Percentiles rank a stretch among this genome's conserved stretches.
Evolutionary conservation across 129 eudicot genomes (phyloP).

Genomic region (Tagetes patula): DNA sequence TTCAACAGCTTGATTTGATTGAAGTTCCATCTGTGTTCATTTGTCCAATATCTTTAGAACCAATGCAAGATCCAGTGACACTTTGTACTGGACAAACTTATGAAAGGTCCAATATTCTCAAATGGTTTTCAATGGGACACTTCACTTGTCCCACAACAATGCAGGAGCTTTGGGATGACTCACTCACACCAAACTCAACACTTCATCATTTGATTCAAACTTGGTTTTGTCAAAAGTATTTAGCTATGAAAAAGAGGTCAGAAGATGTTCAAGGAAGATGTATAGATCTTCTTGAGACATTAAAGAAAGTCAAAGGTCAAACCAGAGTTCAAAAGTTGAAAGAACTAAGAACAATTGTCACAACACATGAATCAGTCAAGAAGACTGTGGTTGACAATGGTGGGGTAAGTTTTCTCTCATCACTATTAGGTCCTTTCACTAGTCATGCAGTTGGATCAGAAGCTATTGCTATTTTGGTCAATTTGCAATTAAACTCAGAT

Average conservation of each 20-base stretch:
- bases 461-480: constrained; percentile 9
- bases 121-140: constrained; percentile 5
- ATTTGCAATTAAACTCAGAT: not conserved
- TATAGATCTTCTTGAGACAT: constrained; percentile 1
- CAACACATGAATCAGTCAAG: not conserved
- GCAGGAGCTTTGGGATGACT: constrained; percentile 16
- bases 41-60: constrained; percentile 7
- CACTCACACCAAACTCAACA: constrained; percentile 2
- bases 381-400: not conserved
- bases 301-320: constrained; percentile 13
- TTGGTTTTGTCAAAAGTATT: not conserved
- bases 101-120: constrained; percentile 10
- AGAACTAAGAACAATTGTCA: not conserved
- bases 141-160: constrained; percentile 17
- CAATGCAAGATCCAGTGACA: constrained; percentile 14
- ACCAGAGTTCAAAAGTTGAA: not conserved
- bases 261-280: constrained; percentile 13
- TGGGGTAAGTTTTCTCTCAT: constrained; percentile 9
- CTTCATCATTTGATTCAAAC: not conserved
- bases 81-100: constrained; percentile 14
- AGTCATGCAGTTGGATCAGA: constrained; percentile 13
- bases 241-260: constrained; percentile 4
- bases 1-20: not conserved
- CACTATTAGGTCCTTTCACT: constrained; percentile 2
- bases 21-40: constrained; percentile 4